These are phyloP conservation scores for Pestalotiopsis sp. DNA, from an alignment of 2,329 filamentous ascomycete genomes.

Conservation along the genomic window DNA sequence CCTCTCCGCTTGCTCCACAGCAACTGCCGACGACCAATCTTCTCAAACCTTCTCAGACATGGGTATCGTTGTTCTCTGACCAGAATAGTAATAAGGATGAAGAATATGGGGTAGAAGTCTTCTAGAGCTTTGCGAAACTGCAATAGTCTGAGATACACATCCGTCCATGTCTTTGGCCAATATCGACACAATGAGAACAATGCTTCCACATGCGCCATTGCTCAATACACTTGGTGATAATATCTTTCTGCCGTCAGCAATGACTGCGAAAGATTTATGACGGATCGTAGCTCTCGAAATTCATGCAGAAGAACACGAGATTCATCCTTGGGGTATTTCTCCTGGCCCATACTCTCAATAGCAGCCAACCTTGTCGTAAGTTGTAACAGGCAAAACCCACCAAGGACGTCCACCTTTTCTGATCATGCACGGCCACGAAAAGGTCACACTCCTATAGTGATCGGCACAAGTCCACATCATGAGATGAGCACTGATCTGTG, in stretches of 20 bases:
- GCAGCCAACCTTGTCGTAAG: background rate
- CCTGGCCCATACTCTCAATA: background rate
- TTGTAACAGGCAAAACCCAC: background rate
- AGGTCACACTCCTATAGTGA: background rate
- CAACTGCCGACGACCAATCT: too few relatives aligned
- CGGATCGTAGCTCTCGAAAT: too few relatives aligned
- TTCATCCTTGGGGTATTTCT: too few relatives aligned
- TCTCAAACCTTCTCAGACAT: background rate
- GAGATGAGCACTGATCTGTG: background rate
- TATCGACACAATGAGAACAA: too few relatives aligned
- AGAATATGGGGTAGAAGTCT: background rate
- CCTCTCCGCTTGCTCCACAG: too few relatives aligned
- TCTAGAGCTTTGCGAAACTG: background rate
- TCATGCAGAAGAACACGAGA: too few relatives aligned
- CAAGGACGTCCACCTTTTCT: background rate
- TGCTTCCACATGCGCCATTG: too few relatives aligned
- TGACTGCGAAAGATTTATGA: too few relatives aligned
- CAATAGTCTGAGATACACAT: too few relatives aligned
- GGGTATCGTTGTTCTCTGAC: background rate
- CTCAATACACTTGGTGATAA: too few relatives aligned
- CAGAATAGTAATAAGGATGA: background rate
- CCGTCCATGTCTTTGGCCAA: too few relatives aligned
- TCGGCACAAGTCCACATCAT: background rate
- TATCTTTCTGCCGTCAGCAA: too few relatives aligned
- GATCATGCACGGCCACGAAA: background rate